These are phyloP conservation scores for Microdochium paspali DNA, from an alignment of 2,329 filamentous ascomycete species.

Conservation along the genomic window DNA sequence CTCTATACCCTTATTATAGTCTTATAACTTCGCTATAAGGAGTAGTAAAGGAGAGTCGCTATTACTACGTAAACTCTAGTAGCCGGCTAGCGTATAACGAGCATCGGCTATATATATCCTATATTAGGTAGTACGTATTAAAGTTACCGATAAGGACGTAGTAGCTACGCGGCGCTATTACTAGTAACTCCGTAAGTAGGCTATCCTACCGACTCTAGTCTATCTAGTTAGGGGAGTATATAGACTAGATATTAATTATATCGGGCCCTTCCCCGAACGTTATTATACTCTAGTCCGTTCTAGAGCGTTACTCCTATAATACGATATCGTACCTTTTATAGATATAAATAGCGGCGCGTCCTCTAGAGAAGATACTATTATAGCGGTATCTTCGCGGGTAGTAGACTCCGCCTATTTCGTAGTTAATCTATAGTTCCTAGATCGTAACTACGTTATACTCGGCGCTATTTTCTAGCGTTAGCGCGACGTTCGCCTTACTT, in stretches of 20 bases:
- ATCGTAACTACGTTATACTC: neutral
- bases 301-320: neutral
- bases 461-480: neutral
- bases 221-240: neutral
- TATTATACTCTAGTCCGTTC: neutral
- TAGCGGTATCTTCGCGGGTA: neutral
- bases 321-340: neutral
- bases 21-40: neutral
- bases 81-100: neutral
- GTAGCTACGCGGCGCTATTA: neutral
- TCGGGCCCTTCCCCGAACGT: neutral
- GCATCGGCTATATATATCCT: neutral
- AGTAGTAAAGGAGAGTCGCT: neutral
- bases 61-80: neutral
- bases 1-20: neutral
- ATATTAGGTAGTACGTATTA: neutral
- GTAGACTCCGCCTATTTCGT: neutral
- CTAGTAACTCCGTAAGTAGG: neutral
- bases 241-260: neutral
- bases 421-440: neutral
- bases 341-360: neutral
- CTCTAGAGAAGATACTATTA: neutral
- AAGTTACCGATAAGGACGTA: neutral
- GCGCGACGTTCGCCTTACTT: neutral
- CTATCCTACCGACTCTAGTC: neutral